Conservation (phyloP, 495 filamentous ascomycete genomes). For the Hamigera avellanea region DNA sequence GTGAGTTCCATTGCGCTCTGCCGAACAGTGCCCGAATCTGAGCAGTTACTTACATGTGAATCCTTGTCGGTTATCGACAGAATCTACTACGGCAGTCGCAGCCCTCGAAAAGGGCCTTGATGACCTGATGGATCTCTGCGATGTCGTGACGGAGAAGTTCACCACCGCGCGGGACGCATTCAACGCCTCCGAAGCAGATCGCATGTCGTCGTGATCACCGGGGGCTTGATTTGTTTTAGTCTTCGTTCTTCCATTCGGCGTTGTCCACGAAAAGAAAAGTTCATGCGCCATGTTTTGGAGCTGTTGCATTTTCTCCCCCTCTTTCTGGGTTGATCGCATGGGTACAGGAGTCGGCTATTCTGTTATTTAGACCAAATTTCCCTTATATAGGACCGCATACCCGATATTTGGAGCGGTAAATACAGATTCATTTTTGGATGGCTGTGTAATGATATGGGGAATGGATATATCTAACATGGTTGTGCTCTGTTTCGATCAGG, state of each 20-base stretch:
- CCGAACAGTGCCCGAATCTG: no score
- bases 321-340: conserved; percentile 3
- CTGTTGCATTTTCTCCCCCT: conserved; percentile 1
- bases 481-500: no score
- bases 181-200: conserved; percentile 28
- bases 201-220: conserved; percentile 22
- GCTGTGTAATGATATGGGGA: no score
- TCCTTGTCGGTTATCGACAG: conserved; percentile 25
- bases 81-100: conserved; percentile 66
- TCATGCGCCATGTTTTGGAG: not conserved
- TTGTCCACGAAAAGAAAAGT: not conserved
- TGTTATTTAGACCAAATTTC: no score
- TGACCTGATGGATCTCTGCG: conserved; percentile 81
- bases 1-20: conserved; percentile 35
- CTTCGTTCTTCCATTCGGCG: conserved; percentile 1
- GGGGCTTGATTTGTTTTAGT: conserved; percentile 1
- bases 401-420: no score
- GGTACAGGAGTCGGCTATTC: no score
- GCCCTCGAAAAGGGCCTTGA: conserved; percentile 82
- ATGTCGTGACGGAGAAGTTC: conserved; percentile 84
- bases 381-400: no score
- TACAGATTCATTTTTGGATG: no score
- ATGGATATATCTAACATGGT: no score
- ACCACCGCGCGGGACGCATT: conserved; percentile 52
- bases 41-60: not conserved